phyloP scores from a whole-genome alignment of 257 asterid species.

The Leonotis leonurus region DNA sequence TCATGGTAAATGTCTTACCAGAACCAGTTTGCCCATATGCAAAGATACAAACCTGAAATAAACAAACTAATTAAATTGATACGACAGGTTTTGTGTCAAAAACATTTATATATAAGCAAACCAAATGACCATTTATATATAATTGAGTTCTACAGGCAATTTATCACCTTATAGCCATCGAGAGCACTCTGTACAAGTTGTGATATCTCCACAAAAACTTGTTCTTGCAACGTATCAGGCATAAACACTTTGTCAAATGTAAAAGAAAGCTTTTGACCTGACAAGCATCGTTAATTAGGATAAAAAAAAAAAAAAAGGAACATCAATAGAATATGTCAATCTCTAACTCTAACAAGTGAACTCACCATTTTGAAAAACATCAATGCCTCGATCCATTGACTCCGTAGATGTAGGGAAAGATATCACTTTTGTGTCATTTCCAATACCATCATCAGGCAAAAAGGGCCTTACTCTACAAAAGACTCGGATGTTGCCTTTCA shows the following conservation, averaged over 20 bases:
- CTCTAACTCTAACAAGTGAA: not conserved
- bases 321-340: not conserved
- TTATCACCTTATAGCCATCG: slow-evolving; percentile 88
- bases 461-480: slow-evolving; percentile 91
- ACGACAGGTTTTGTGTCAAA: not conserved
- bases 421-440: slow-evolving; percentile 51
- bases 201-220: slow-evolving; percentile 88
- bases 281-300: slow-evolving; percentile 6
- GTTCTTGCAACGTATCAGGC: slow-evolving; percentile 73
- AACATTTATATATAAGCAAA: not conserved
- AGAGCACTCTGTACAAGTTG: slow-evolving; percentile 98
- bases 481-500: slow-evolving; percentile 90
- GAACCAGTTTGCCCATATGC: slow-evolving; percentile 99
- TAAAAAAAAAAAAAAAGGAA: not conserved
- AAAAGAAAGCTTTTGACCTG: slow-evolving; percentile 79
- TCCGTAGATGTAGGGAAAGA: slow-evolving; percentile 73
- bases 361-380: slow-evolving; percentile 67
- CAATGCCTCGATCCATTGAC: slow-evolving; percentile 68
- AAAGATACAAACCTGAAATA: slow-evolving; percentile 77
- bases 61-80: not conserved
- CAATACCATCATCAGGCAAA: slow-evolving; percentile 62
- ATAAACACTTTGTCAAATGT: slow-evolving; percentile 79
- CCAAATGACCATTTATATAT: not conserved
- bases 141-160: not conserved
- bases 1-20: slow-evolving; percentile 96